These are phyloP conservation scores for Brassica incana DNA, from an alignment of 345 rosid genomes.

Conservation along the genomic window DNA sequence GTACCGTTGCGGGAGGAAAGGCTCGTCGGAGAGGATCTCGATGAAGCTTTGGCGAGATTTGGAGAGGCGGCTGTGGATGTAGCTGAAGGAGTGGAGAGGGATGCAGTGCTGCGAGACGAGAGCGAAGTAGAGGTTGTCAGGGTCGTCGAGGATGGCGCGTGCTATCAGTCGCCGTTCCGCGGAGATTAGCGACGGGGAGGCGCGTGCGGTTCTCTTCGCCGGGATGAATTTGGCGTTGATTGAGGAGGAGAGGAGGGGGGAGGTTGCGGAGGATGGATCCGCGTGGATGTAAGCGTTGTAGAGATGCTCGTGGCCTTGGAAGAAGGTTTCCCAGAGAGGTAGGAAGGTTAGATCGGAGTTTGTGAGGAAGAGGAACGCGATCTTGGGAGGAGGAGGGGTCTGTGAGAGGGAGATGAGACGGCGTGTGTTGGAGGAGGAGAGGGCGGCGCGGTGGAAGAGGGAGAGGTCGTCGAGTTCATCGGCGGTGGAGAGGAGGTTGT, in stretches of 20 bases:
- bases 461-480: conserved; percentile 62
- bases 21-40: conserved; percentile 66
- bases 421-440: conserved; percentile 31
- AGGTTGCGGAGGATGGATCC: conserved; percentile 47
- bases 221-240: conserved; percentile 58
- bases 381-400: conserved; percentile 54
- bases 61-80: conserved; percentile 54
- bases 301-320: conserved; percentile 50
- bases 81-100: conserved; percentile 79
- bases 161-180: conserved; percentile 81
- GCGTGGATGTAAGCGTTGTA: conserved; percentile 83
- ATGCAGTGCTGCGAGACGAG: conserved; percentile 75
- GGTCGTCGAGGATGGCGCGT: conserved; percentile 74
- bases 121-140: conserved; percentile 75
- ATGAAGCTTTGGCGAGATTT: conserved; percentile 54
- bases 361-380: conserved; percentile 91
- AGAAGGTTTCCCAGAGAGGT: conserved; percentile 77
- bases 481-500: conserved; percentile 34
- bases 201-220: conserved; percentile 60
- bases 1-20: conserved; percentile 62
- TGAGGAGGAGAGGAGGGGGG: conserved; percentile 36
- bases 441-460: conserved; percentile 63
- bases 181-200: conserved; percentile 68
- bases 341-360: conserved; percentile 78
- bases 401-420: conserved; percentile 43